A percentile compares a stretch with the other conserved stretches of the same genome.
Conservation (phyloP, 805 yeast genomes). For the Candida taoyuanica region DNA sequence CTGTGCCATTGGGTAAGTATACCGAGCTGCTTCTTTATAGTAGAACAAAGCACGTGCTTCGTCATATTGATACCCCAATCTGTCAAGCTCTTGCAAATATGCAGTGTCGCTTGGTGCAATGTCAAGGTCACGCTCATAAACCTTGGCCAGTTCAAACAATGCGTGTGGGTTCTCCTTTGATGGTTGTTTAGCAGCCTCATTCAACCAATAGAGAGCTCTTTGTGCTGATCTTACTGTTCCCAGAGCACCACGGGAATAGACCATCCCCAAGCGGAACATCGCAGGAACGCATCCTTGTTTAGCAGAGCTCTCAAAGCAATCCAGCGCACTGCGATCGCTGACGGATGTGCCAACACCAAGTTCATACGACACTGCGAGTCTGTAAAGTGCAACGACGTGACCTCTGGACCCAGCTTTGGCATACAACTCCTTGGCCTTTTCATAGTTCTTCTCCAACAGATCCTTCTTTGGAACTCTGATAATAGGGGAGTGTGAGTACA, state of each 20-base stretch:
- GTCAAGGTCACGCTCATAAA: slow-evolving; percentile 46
- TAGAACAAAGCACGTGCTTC: slow-evolving; percentile 42
- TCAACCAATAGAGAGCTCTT: slow-evolving; percentile 47
- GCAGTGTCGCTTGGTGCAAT: slow-evolving; percentile 23
- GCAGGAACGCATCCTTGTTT: slow-evolving; percentile 56
- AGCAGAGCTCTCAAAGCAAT: slow-evolving; percentile 58
- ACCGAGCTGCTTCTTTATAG: slow-evolving; percentile 54
- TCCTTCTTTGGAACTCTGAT: slow-evolving; percentile 40
- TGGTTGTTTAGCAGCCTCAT: slow-evolving; percentile 42
- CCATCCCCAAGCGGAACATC: slow-evolving; percentile 72
- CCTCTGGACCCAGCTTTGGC: slow-evolving; percentile 52
- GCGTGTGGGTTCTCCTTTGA: slow-evolving; percentile 48
- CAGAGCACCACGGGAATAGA: slow-evolving; percentile 46
- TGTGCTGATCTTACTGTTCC: slow-evolving; percentile 35
- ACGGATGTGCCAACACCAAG: slow-evolving; percentile 51
- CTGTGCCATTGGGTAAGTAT: slow-evolving; percentile 63
- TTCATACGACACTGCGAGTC: slow-evolving; percentile 70
- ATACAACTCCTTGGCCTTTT: slow-evolving; percentile 58
- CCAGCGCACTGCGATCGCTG: slow-evolving; percentile 44
- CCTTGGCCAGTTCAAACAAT: slow-evolving; percentile 50
- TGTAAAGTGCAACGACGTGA: slow-evolving; percentile 58
- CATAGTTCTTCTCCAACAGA: slow-evolving; percentile 51
- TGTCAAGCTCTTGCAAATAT: slow-evolving; percentile 32
- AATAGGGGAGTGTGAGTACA: slow-evolving; percentile 51
- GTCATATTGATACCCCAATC: slow-evolving; percentile 31